These are phyloP conservation scores for Pyrenophora graminea DNA, from an alignment of 2,329 filamentous ascomycete species.

Conservation along the genomic window DNA sequence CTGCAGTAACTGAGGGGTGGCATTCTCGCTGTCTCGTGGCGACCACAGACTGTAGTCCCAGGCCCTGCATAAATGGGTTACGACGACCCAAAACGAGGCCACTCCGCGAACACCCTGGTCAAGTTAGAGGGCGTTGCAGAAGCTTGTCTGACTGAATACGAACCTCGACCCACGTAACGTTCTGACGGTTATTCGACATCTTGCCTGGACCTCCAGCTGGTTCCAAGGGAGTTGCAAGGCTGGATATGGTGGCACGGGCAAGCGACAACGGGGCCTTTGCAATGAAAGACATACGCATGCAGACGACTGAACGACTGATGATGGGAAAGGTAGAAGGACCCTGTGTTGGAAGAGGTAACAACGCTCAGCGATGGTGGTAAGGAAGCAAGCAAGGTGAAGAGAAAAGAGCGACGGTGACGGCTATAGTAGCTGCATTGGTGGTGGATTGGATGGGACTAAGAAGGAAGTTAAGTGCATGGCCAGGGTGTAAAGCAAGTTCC, in stretches of 20 bases:
- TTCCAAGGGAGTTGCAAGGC: slow-evolving; percentile 18
- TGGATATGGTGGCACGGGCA: slow-evolving; percentile 31
- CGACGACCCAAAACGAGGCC: slow-evolving; percentile 58
- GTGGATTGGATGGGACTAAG: slow-evolving; percentile 18
- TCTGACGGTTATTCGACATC: slow-evolving; percentile 42
- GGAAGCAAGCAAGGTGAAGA: slow-evolving; percentile 15
- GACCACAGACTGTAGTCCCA: slow-evolving; percentile 59
- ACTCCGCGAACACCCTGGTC: slow-evolving; percentile 57
- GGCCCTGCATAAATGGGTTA: slow-evolving; percentile 58
- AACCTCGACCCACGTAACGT: slow-evolving; percentile 50
- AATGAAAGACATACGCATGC: slow-evolving; percentile 34
- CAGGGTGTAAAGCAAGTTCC: slow-evolving; percentile 36
- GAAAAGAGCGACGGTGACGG: slow-evolving; percentile 27
- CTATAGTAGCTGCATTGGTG: slow-evolving; percentile 32
- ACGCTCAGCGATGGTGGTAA: slow-evolving; percentile 1
- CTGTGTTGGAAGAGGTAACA: slow-evolving; percentile 6
- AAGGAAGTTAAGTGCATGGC: slow-evolving; percentile 29
- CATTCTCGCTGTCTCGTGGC: slow-evolving; percentile 50
- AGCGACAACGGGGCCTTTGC: slow-evolving; percentile 31
- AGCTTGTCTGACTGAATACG: slow-evolving; percentile 10
- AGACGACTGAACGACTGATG: slow-evolving; percentile 18
- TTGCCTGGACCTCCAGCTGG: slow-evolving; percentile 15
- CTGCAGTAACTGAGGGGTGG: slow-evolving; percentile 53
- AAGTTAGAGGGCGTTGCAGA: slow-evolving; percentile 7
- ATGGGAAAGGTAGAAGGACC: slow-evolving; percentile 13